Conservation (phyloP, 257 asterid species). For the Nicotiana attenuata region DNA sequence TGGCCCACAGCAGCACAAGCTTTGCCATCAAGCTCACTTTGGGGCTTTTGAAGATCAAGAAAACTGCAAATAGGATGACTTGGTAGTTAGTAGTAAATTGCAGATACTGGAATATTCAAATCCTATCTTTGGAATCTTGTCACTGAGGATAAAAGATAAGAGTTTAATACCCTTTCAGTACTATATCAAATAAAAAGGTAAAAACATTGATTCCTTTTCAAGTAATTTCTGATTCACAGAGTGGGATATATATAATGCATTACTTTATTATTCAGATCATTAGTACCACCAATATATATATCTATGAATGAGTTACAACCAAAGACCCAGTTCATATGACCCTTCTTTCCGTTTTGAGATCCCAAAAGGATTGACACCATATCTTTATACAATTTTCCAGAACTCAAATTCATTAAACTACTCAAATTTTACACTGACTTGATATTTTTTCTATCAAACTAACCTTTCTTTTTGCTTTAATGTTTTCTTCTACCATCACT, state of each 20-base stretch:
- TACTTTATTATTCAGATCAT: neutral
- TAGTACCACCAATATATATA: neutral
- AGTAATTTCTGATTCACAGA: neutral
- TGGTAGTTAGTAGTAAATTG: neutral
- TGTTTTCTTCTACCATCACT: neutral
- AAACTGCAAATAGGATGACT: slow-evolving; percentile 43
- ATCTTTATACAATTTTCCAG: neutral
- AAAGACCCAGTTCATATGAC: neutral
- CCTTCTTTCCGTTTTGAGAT: neutral
- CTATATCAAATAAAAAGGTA: neutral
- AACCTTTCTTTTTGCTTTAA: neutral
- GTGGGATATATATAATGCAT: neutral
- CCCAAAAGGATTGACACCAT: neutral
- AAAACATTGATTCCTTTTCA: neutral
- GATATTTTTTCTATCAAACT: neutral
- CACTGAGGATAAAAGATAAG: neutral
- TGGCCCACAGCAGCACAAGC: slow-evolving; percentile 99
- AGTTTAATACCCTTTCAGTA: neutral
- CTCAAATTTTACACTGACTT: neutral
- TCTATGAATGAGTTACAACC: neutral
- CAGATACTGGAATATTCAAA: neutral
- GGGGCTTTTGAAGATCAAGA: slow-evolving; percentile 97
- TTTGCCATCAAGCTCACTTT: slow-evolving; percentile 89
- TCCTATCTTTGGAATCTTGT: neutral
- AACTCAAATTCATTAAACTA: neutral